Conservation (phyloP, 2,329 filamentous ascomycete genomes). For the Aaosphaeria arxii region DNA sequence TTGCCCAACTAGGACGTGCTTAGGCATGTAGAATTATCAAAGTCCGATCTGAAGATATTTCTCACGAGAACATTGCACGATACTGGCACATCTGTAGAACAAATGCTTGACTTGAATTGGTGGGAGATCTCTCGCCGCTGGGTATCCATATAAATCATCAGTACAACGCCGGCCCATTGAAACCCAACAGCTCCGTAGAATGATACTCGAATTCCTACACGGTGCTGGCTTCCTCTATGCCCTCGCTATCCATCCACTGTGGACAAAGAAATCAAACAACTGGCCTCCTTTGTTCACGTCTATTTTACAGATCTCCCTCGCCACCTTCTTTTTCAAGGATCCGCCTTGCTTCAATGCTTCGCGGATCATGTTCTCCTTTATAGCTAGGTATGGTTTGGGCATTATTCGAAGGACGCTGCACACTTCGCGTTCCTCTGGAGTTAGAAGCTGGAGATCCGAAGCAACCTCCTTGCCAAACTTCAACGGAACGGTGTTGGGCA, state of each 20-base stretch:
- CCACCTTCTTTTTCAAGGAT: conserved; percentile 88
- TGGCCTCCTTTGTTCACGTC: conserved; percentile 81
- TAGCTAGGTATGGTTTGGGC: conserved; percentile 91
- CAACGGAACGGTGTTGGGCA: conserved; percentile 62
- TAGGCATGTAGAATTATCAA: no score
- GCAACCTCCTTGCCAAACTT: conserved; percentile 72
- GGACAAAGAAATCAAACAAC: conserved; percentile 93
- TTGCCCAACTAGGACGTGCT: no score
- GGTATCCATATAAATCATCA: no score
- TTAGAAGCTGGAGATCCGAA: conserved; percentile 80
- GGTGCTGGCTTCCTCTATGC: conserved; percentile 35
- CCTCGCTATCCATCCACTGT: conserved; percentile 88
- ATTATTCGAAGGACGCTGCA: conserved; percentile 82
- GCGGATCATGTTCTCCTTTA: conserved; percentile 89
- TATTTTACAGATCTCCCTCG: conserved; percentile 78
- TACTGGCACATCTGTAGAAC: no score
- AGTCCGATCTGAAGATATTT: no score
- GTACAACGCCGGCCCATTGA: no score
- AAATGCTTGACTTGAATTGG: no score
- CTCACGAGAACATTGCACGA: no score
- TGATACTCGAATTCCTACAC: no score
- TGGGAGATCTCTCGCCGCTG: no score
- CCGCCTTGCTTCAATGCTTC: conserved; percentile 90
- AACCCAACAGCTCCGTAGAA: no score
- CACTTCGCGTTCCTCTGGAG: conserved; percentile 77